phyloP scores from a whole-genome alignment of 2,329 filamentous ascomycete species.

The Aureobasidium sp. region DNA sequence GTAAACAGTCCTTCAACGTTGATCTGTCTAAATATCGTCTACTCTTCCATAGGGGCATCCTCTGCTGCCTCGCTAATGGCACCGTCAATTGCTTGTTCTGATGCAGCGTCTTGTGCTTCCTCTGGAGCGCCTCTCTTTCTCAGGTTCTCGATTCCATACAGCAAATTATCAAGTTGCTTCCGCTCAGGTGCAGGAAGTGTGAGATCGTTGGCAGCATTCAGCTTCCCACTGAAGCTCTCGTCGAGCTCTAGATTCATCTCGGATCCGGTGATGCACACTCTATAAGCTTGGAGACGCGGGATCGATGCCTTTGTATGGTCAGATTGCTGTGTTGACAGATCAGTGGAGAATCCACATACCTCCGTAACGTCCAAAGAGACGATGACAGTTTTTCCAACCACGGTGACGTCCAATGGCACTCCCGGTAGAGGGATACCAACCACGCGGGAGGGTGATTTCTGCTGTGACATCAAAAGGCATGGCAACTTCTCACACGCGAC shows the following conservation, averaged over 20 bases:
- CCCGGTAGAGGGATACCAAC: slow-evolving; percentile 18
- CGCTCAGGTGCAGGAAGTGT: slow-evolving; percentile 22
- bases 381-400: slow-evolving; percentile 17
- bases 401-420: slow-evolving; percentile 54
- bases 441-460: background rate
- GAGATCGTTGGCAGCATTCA: slow-evolving; percentile 13
- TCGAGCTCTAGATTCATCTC: background rate
- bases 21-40: background rate
- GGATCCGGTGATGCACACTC: background rate
- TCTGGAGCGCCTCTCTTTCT: slow-evolving; percentile 35
- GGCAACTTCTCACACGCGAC: slow-evolving; percentile 40
- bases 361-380: slow-evolving; percentile 9
- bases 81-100: background rate
- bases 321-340: background rate
- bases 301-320: background rate
- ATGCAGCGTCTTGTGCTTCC: slow-evolving; percentile 7
- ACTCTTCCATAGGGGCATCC: background rate
- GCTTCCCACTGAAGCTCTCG: slow-evolving; percentile 13
- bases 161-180: slow-evolving; percentile 34
- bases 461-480: slow-evolving; percentile 55
- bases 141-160: slow-evolving; percentile 41
- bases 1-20: background rate
- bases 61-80: background rate
- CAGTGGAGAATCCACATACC: background rate
- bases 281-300: slow-evolving; percentile 5